Percentiles rank a stretch among this genome's conserved stretches.
phyloP scores from a whole-genome alignment of 2,329 filamentous ascomycete genomes.

The Xylariales sp. region DNA sequence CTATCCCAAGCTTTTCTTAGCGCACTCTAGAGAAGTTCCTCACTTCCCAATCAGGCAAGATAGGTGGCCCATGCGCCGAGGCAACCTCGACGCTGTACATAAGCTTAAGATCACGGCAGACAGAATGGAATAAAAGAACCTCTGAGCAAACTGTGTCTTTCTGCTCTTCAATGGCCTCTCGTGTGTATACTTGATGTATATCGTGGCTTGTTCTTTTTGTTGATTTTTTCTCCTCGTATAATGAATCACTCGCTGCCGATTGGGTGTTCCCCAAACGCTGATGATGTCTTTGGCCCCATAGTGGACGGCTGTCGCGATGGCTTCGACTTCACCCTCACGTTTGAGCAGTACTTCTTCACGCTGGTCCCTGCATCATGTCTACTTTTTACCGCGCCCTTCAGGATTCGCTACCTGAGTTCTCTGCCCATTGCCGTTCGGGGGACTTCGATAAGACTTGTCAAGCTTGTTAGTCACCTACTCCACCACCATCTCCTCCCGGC shows the following conservation, averaged over 20 bases:
- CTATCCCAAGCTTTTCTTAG: too few relatives aligned
- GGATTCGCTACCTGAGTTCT: conserved; percentile 21
- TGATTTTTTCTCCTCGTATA: neutral
- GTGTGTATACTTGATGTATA: neutral
- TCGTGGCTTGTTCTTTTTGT: too few relatives aligned
- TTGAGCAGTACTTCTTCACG: conserved; percentile 29
- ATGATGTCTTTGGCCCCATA: neutral
- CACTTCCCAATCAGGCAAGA: too few relatives aligned
- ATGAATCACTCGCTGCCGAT: conserved; percentile 2
- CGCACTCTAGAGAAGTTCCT: too few relatives aligned
- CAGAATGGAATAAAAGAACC: too few relatives aligned
- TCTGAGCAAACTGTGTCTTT: too few relatives aligned
- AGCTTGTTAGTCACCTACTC: conserved; percentile 18
- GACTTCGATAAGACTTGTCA: conserved; percentile 17
- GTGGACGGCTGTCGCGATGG: conserved; percentile 1
- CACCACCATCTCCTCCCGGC: too few relatives aligned
- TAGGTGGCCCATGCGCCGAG: too few relatives aligned
- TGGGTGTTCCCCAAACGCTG: neutral
- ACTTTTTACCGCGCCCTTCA: conserved; percentile 25
- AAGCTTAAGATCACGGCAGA: too few relatives aligned
- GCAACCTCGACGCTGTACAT: too few relatives aligned
- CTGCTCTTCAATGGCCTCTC: neutral
- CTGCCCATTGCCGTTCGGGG: conserved; percentile 19
- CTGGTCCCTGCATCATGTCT: conserved; percentile 24
- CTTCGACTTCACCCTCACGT: conserved; percentile 8